Evolutionary conservation across 164 flowering plant species (phyloP).

Genomic region (Saururus chinensis): DNA sequence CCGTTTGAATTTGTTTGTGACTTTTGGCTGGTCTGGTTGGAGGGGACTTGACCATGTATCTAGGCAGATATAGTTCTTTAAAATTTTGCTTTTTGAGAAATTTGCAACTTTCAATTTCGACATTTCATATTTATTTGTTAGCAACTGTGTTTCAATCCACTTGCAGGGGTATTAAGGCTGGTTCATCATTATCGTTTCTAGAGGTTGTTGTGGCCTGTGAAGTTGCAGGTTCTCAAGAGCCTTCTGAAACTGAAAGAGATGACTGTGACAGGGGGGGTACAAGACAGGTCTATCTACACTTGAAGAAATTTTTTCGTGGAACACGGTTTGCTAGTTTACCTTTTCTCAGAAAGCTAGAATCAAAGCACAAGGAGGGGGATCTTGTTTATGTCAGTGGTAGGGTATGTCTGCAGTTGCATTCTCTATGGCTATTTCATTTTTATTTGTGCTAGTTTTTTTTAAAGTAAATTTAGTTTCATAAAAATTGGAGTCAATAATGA

Average conservation of each 20-base stretch:
- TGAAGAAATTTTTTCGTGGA: constrained; percentile 82
- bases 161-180: constrained; percentile 71
- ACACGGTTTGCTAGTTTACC: constrained; percentile 56
- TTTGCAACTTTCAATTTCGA: too few species aligned
- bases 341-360: constrained; percentile 54
- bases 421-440: neutral
- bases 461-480: neutral
- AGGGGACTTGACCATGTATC: too few species aligned
- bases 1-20: too few species aligned
- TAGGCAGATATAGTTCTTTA: too few species aligned
- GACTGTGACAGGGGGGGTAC: constrained; percentile 17
- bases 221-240: constrained; percentile 22
- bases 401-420: constrained; percentile 32
- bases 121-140: too few species aligned
- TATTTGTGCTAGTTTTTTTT: neutral
- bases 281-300: constrained; percentile 56
- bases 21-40: too few species aligned
- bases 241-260: constrained; percentile 20
- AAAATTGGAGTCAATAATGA: neutral
- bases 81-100: too few species aligned
- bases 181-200: constrained; percentile 56
- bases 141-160: neutral
- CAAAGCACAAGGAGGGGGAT: constrained; percentile 67
- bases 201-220: constrained; percentile 85
- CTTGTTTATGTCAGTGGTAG: constrained; percentile 86